These are phyloP conservation scores for Ustilago shanxiensis DNA, from an alignment of 1,284 basidiomycete genomes.

Conservation along the genomic window DNA sequence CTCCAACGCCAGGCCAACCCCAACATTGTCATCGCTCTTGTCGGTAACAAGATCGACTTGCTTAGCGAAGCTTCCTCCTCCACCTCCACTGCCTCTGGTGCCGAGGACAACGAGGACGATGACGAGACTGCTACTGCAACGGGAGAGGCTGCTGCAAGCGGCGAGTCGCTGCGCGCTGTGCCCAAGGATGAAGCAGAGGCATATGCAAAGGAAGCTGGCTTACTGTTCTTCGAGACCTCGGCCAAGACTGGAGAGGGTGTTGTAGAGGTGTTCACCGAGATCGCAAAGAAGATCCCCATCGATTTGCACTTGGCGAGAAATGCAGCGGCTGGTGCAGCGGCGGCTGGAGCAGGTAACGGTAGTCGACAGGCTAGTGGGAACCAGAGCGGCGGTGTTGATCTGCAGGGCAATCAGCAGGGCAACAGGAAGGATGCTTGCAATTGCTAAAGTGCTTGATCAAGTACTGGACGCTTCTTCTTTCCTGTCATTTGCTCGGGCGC, in stretches of 20 bases:
- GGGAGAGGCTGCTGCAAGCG: conserved; percentile 24
- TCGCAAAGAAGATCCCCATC: conserved; percentile 67
- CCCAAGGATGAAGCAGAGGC: conserved; percentile 87
- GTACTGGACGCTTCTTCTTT: background rate
- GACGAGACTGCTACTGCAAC: conserved; percentile 73
- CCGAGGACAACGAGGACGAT: conserved; percentile 51
- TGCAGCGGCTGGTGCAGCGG: conserved; percentile 37
- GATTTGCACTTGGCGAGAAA: conserved; percentile 56
- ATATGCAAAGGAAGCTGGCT: conserved; percentile 90
- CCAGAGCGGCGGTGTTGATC: conserved; percentile 48
- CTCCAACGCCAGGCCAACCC: conserved; percentile 98
- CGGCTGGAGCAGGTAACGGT: conserved; percentile 27
- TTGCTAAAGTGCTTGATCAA: conserved; percentile 36
- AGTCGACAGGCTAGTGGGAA: conserved; percentile 41
- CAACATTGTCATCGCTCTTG: conserved; percentile 87
- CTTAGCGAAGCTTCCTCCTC: conserved; percentile 76
- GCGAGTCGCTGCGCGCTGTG: conserved; percentile 58
- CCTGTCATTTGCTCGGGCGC: background rate
- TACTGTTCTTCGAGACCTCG: conserved; percentile 97
- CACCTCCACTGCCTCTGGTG: conserved; percentile 56
- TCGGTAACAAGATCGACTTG: conserved; percentile 79
- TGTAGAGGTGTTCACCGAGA: conserved; percentile 95
- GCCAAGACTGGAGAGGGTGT: conserved; percentile 98
- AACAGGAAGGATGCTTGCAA: conserved; percentile 59
- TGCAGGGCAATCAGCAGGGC: conserved; percentile 42